Base-by-base conservation (phyloP, 1,139 yeast genomes). In the Geotrichum europaeum region DNA sequence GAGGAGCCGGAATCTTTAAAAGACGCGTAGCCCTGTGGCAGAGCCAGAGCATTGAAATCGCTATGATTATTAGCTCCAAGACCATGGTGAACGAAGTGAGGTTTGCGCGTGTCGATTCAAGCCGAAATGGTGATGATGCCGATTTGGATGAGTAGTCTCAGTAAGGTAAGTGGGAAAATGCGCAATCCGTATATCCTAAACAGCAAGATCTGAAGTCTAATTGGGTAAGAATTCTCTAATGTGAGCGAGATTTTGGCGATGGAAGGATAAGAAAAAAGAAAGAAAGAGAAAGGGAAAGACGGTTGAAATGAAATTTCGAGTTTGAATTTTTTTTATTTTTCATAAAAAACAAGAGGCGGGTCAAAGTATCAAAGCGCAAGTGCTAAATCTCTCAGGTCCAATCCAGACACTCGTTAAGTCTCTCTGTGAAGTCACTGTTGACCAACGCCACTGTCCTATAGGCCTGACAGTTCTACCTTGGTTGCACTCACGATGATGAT, bases 31-130 rank as follows among this genome's bases (percentile, higher is more conserved):
- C 73, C 58, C 85, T 66, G 73, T 81, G 77, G 58, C 77, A 63
- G 61, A 81, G 71, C 90, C 91, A 70, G 68, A 77, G 63, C 78
- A 82, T 66, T 66, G 77, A 68, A 77, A 81, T 62, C 3, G 67
- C 55, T 56, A 70, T 63, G 25, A 67, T 69, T 52, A 66, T 47
- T 10, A 63, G 49, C 47, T 53, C 56, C 51, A 58, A 49, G 15
- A 54, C 61, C 60, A 58, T 58, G 34, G 51, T 36, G 34, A 32
- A 52, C 12, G 40, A 34, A 6, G 22, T 15, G 20, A 40, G 47
- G 4, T 40, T 40, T 15, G 47, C 18, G 47, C 20, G 47, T 40
- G 22, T 40, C 10, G 20, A 7, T 40, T n/a, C 47, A 40, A 40
- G 47, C 20, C 47, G 9, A 40, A 40, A 40, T 15, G n/a, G 10